Evolutionary conservation across 768 basidiomycete genomes (phyloP), one percentile per base, ranked within the genome.

Genomic region (Mycena floridula): DNA sequence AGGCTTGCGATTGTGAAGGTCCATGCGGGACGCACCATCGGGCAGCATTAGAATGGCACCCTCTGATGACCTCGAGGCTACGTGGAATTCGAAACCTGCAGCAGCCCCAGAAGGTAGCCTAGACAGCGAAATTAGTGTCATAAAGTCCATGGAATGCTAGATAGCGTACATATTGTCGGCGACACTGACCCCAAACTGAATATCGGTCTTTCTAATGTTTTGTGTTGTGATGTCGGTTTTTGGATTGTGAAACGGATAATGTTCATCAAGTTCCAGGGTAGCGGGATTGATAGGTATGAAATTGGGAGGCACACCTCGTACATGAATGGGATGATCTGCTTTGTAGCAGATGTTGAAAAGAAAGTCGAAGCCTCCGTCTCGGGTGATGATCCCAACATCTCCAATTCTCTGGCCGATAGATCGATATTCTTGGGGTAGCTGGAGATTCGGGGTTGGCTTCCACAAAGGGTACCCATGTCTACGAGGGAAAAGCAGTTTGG

Each of bases 391-490:
- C n/a, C n/a, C n/a, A n/a, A n/a, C n/a, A n/a, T n/a, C n/a, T n/a
- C n/a, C 61, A 35, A 64, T 60, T 13, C 37, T 53, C 37, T 54
- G 53, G 0, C 60, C 60, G 25, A 45, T 40, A 1, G 42, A 45
- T 40, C 40, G 47, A 39, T 48, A 48, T 23, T 46, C 51, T 3
- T 40, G 30, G 18, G 49, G 49, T 18, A 50, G 37, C 6, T 30
- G 48, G 28, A 28, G 37, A n/a, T 50, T 51, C 16, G 51, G 52
- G 30, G 59, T 54, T 12, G 61, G 61, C 5, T 47, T 48, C 57
- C 52, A 59, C 30, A 59, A 25, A 4, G 54, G 61, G 27, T 59
- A 55, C 7, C 59, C 61, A 11, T 50, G 50, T 37, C 57, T 50
- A 22, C 50, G 37, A 11, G 55, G 45, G 22, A 46, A 12, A 13